Base-by-base conservation (phyloP, 2,329 filamentous ascomycete genomes). In the Pezicula neosporulosa region DNA sequence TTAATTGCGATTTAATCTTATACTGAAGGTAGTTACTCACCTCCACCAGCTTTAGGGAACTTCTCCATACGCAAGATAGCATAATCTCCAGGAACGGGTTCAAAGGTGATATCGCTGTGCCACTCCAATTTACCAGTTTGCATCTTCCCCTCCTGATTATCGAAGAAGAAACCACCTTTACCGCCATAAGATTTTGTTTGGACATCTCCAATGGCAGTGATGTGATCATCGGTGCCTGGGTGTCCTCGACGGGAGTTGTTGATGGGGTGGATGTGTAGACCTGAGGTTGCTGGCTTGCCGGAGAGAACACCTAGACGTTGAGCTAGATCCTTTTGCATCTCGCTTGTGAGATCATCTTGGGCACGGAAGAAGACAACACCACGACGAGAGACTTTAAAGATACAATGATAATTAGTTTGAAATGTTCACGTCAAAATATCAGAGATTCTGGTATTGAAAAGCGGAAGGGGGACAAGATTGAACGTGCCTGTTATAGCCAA, bases 291-390 rank as follows among this genome's bases (percentile, higher is more conserved):
- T 0, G 82, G 81, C 52, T 82, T 81, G 47, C 81, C 80, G 0
- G 77, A 73, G 0, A 83, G 72, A 58, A 81, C 66, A 8, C 83
- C 83, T 1, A 86, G 74, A 0, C 75, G 72, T 38, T 84, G 75
- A 21, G 83, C 78, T 0, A 90, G 73, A 47, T 82, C 70, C 67
- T 89, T 89, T 62, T 87, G 83, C 2, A 85, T 73, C 1, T 83
- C 80, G 60, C 84, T 77, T 54, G 76, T 77, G 35, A 87, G 68
- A 43, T 73, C 70, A 61, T 85, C 72, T 55, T 89, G 86, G 16
- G 77, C 74, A 19, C 84, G 80, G 69, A 89, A 86, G 70, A 86
- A 85, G 44, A 86, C 81, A 3, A 87, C 83, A 16, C 83, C 82
- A 1, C 84, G 77, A 49, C 80, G 77, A 1, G 83, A 86, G 56